Conservation (phyloP, 768 basidiomycete species). For the Sarcodon sp. region DNA sequence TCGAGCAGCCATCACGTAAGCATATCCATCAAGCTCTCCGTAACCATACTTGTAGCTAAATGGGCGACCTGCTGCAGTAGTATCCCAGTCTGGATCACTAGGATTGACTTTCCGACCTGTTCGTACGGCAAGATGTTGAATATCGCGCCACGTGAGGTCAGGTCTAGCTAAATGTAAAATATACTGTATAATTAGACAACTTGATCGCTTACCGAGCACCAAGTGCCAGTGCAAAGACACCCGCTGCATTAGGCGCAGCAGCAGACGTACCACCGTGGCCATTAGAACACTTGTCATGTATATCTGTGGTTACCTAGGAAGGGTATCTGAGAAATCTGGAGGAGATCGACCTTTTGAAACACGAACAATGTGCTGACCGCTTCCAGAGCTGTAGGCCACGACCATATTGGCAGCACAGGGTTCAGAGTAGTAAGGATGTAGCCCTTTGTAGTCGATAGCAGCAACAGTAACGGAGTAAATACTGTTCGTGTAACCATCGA, state of each 20-base stretch:
- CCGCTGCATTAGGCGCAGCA: conserved; percentile 93
- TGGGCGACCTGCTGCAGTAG: conserved; percentile 50
- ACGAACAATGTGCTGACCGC: conserved; percentile 86
- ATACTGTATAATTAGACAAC: conserved; percentile 1
- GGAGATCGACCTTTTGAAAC: neutral
- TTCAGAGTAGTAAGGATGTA: conserved; percentile 96
- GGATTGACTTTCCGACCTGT: conserved; percentile 70
- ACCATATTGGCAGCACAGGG: conserved; percentile 96
- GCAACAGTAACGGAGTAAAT: conserved; percentile 94
- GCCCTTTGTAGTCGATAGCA: conserved; percentile 86
- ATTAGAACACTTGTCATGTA: conserved; percentile 70
- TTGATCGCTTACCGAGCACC: conserved; percentile 54
- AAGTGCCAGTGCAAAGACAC: conserved; percentile 84
- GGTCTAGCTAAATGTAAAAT: conserved; percentile 36
- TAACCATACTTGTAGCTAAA: conserved; percentile 95
- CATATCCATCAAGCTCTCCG: conserved; percentile 76
- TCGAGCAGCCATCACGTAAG: conserved; percentile 70
- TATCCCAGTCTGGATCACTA: conserved; percentile 92
- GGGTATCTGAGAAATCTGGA: conserved; percentile 7
- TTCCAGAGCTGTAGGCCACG: conserved; percentile 91
- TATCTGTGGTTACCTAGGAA: conserved; percentile 83
- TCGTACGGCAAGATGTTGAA: conserved; percentile 80
- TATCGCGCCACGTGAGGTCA: conserved; percentile 92
- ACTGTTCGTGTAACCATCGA: conserved; percentile 97
- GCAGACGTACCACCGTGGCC: conserved; percentile 95